phyloP scores from a whole-genome alignment of 2,329 filamentous ascomycete species.

The Epichloe gansuensis region DNA sequence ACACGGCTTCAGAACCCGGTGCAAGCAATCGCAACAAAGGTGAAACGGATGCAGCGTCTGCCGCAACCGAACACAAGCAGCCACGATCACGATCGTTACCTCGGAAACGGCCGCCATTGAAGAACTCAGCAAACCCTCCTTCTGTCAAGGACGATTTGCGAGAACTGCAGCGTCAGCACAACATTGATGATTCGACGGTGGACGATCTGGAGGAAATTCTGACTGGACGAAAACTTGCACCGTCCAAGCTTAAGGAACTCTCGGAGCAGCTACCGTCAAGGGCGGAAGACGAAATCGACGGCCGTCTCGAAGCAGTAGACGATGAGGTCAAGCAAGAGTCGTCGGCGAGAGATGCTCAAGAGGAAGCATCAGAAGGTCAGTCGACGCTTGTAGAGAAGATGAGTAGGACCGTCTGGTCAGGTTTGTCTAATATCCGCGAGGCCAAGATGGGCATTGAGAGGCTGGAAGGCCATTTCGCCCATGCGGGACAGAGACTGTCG shows the following conservation, averaged over 20 bases:
- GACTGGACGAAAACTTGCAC: slow-evolving; percentile 21
- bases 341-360: slow-evolving; percentile 7
- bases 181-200: slow-evolving; percentile 47
- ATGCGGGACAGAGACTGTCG: slow-evolving; percentile 18
- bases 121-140: slow-evolving; percentile 40
- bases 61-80: slow-evolving; percentile 12
- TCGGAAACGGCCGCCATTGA: slow-evolving; percentile 31
- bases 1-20: slow-evolving; percentile 21
- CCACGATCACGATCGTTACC: slow-evolving; percentile 27
- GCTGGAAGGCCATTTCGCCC: slow-evolving; percentile 38
- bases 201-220: slow-evolving; percentile 43
- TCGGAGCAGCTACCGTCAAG: slow-evolving; percentile 15
- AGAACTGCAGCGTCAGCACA: slow-evolving; percentile 37
- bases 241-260: slow-evolving; percentile 13
- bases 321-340: neutral
- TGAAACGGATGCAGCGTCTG: slow-evolving; percentile 11
- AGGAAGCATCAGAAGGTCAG: slow-evolving; percentile 24
- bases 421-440: slow-evolving; percentile 37
- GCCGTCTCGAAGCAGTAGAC: neutral
- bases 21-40: slow-evolving; percentile 14
- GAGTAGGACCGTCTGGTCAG: slow-evolving; percentile 37
- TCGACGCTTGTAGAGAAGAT: slow-evolving; percentile 35
- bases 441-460: slow-evolving; percentile 46
- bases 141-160: slow-evolving; percentile 43
- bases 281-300: slow-evolving; percentile 12